Evolutionary conservation across 164 flowering plant species (phyloP).

Genomic region (Magnolia sinica): DNA sequence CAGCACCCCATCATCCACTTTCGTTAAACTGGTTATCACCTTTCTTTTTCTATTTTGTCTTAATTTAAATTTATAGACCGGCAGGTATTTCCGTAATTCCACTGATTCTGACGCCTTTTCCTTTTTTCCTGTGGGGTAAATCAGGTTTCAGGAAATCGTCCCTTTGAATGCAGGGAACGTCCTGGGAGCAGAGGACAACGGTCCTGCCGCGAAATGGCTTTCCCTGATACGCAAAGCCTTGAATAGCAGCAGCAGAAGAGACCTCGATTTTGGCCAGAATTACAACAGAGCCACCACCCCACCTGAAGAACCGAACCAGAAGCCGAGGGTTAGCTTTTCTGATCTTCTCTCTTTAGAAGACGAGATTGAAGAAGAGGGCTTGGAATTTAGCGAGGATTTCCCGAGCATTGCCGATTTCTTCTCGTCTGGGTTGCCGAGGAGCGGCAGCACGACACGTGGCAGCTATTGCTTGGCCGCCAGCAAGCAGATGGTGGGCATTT

Average conservation of each 20-base stretch:
- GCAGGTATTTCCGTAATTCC: neutral
- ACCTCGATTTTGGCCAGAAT: constrained; percentile 14
- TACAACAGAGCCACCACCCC: constrained; percentile 17
- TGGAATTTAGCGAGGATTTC: constrained; percentile 21
- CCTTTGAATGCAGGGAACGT: constrained; percentile 91
- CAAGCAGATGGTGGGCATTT: constrained; percentile 92
- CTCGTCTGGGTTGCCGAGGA: constrained; percentile 6
- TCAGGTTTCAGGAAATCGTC: constrained; percentile 88
- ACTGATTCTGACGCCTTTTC: neutral
- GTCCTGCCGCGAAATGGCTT: constrained; percentile 78
- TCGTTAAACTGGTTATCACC: too few relatives aligned
- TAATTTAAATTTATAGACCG: too few relatives aligned
- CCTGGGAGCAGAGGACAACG: constrained; percentile 69
- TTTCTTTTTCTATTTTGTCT: too few relatives aligned
- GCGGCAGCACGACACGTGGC: constrained; percentile 8
- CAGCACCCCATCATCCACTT: too few relatives aligned
- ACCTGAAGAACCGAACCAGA: constrained; percentile 16
- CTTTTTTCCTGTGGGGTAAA: neutral
- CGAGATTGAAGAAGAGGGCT: constrained; percentile 25
- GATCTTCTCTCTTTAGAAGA: constrained; percentile 52
- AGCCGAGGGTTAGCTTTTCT: constrained; percentile 55
- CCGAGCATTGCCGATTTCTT: constrained; percentile 1
- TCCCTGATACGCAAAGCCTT: constrained; percentile 59
- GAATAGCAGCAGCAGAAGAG: constrained; percentile 23
- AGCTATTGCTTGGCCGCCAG: constrained; percentile 56